phyloP scores from a whole-genome alignment of 257 asterid genomes.

The Nicotiana benthamiana region DNA sequence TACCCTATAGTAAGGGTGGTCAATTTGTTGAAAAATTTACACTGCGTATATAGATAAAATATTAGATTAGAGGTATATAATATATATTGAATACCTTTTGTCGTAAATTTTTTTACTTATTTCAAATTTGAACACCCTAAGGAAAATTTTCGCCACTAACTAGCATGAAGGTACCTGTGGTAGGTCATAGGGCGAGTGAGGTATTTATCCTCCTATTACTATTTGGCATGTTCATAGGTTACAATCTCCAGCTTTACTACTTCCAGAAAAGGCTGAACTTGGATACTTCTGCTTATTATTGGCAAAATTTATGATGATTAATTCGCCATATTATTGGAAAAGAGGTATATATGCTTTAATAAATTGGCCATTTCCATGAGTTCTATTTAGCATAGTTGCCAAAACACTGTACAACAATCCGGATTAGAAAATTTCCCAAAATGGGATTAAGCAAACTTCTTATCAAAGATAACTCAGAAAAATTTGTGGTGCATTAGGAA shows the following conservation, averaged over 20 bases:
- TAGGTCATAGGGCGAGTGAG: not conserved
- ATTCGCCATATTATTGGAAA: not conserved
- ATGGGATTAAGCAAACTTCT: not conserved
- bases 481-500: not conserved
- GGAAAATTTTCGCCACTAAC: too few relatives aligned
- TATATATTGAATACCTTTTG: too few relatives aligned
- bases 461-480: not conserved
- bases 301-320: not conserved
- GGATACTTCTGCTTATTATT: not conserved
- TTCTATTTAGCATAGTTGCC: not conserved
- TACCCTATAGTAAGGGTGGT: too few relatives aligned
- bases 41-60: too few relatives aligned
- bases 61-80: too few relatives aligned
- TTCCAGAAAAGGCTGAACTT: not conserved
- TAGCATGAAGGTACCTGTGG: not conserved
- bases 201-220: not conserved
- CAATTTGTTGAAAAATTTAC: too few relatives aligned
- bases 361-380: not conserved
- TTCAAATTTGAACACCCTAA: too few relatives aligned
- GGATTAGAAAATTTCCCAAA: not conserved
- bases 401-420: not conserved
- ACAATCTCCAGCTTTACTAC: not conserved
- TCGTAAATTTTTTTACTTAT: too few relatives aligned
- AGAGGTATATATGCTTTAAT: not conserved
- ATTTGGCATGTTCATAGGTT: not conserved